Base-by-base conservation (phyloP, 2,329 filamentous ascomycete genomes). In the Stagonosporopsis cucurbitacearum region DNA sequence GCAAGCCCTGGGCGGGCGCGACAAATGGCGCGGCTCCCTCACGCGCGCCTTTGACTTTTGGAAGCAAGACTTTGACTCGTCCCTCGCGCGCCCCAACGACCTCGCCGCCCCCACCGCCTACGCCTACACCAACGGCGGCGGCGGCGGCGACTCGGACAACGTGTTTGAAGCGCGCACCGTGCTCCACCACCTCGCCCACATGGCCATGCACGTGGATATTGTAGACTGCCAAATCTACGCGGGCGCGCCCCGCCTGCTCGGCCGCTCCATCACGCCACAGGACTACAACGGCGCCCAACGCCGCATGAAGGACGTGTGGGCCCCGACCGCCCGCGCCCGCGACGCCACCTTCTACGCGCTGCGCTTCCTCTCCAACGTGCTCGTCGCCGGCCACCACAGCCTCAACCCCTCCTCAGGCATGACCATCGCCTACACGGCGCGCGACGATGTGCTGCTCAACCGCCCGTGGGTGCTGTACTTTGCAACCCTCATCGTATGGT, bases 221-320 rank as follows among this genome's bases (percentile, higher is more conserved):
- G 91, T 96, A n/a, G 94, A 98, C 74, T 94, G 92, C 68, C 94
- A 98, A 76, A 96, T 98, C 63, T 97, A 95, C 74, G 95, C 94
- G 5, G 88, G 93, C 8, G 92, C 94, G 1, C 91, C 88, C 65
- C 84, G 93, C 26, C 83, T 97, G 2, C 85, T 98, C 4, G 94
- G 95, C 20, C 87, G 94, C 42, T 88, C 88, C 0, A 96, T 98
- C 58, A 92, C 91, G 1, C 82, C 86, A 1, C 86, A 91, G 59
- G 95, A 98, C 75, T 88, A 95, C 53, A 87, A 83, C 60, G 88
- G 87, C 46, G 92, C 92, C 3, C 87, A 91, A 63, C 85, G 90
- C 53, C 87, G 92, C 60, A 95, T 96, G 88, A 92, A 88, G 62
- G 90, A 95, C 53, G 81, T 83, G 35, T 99, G 95, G 95, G 95